These are phyloP conservation scores for Blastobotrys serpentis DNA, from an alignment of 1,139 yeast species.

Conservation along the genomic window DNA sequence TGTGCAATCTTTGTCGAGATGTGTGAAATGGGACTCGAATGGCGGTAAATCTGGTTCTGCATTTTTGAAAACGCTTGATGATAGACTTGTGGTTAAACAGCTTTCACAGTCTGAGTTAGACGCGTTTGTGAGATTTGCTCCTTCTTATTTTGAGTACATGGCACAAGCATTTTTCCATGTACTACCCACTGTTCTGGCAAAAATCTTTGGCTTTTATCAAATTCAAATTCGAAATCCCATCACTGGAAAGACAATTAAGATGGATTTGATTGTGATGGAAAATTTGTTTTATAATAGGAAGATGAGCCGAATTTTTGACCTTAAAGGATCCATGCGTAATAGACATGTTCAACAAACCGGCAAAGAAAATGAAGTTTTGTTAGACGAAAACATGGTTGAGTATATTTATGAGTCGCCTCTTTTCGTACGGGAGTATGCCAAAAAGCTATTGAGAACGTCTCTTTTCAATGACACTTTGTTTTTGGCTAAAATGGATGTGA, in stretches of 20 bases:
- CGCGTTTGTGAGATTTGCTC: slow-evolving; percentile 92
- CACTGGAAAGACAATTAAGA: slow-evolving; percentile 72
- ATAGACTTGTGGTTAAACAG: slow-evolving; percentile 86
- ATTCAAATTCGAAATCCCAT: slow-evolving; percentile 78
- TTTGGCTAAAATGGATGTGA: slow-evolving; percentile 94
- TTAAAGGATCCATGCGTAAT: slow-evolving; percentile 97
- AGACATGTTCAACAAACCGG: slow-evolving; percentile 97
- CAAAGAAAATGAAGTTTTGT: slow-evolving; percentile 84
- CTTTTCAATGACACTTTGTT: slow-evolving; percentile 93
- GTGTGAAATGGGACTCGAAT: slow-evolving; percentile 91
- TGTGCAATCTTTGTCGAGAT: slow-evolving; percentile 85
- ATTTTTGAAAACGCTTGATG: slow-evolving; percentile 87
- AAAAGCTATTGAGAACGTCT: slow-evolving; percentile 79
- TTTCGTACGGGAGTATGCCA: slow-evolving; percentile 90
- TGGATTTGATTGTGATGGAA: slow-evolving; percentile 96
- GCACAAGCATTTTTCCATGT: slow-evolving; percentile 94
- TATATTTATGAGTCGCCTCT: slow-evolving; percentile 94
- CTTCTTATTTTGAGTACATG: slow-evolving; percentile 94
- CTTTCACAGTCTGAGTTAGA: slow-evolving; percentile 85
- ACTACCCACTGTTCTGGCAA: slow-evolving; percentile 89
- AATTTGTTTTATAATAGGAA: slow-evolving; percentile 83
- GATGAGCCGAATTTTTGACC: slow-evolving; percentile 84
- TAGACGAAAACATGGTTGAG: slow-evolving; percentile 98
- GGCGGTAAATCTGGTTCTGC: slow-evolving; percentile 98
- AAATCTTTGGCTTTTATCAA: slow-evolving; percentile 93